Evolutionary conservation across 2,329 filamentous ascomycete genomes (phyloP).

Genomic region (Lizonia empirigonia): DNA sequence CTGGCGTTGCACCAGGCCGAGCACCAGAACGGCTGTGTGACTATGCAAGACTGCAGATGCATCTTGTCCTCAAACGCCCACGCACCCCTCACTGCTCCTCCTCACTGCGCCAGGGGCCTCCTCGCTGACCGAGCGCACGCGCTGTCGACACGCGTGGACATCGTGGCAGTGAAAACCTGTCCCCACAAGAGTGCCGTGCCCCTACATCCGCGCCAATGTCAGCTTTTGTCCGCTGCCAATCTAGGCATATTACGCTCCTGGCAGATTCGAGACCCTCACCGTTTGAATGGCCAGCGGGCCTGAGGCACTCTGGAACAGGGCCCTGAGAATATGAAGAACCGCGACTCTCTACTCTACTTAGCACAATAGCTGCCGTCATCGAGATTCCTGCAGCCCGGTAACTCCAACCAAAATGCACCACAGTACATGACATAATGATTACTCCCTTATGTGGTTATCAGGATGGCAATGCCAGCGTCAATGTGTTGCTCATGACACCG

Average conservation of each 20-base stretch:
- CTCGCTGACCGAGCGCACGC: slow-evolving; percentile 7
- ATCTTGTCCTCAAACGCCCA: slow-evolving; percentile 12
- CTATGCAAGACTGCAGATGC: slow-evolving; percentile 2
- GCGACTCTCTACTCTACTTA: neutral
- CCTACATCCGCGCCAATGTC: slow-evolving; percentile 2
- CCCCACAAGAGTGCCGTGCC: slow-evolving; percentile 10
- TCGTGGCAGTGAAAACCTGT: slow-evolving; percentile 15
- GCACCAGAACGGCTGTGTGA: slow-evolving; percentile 3
- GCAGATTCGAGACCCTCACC: slow-evolving; percentile 35
- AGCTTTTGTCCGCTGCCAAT: slow-evolving; percentile 2
- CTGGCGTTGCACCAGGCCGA: slow-evolving; percentile 35
- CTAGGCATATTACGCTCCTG: slow-evolving; percentile 2
- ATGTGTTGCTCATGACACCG: slow-evolving; percentile 7
- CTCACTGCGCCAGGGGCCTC: slow-evolving; percentile 7
- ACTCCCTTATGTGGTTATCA: neutral
- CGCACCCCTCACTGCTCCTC: slow-evolving; percentile 7
- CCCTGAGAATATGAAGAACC: neutral
- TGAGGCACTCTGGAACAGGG: slow-evolving; percentile 21
- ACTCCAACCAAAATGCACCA: slow-evolving; percentile 1
- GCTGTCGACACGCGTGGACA: slow-evolving; percentile 13
- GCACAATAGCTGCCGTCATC: neutral
- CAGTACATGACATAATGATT: no score
- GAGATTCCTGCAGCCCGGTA: neutral
- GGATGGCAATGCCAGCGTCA: slow-evolving; percentile 4
- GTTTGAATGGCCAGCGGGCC: slow-evolving; percentile 39